phyloP scores from a whole-genome alignment of 495 filamentous ascomycete species.

The Chlorociboria aeruginascens region DNA sequence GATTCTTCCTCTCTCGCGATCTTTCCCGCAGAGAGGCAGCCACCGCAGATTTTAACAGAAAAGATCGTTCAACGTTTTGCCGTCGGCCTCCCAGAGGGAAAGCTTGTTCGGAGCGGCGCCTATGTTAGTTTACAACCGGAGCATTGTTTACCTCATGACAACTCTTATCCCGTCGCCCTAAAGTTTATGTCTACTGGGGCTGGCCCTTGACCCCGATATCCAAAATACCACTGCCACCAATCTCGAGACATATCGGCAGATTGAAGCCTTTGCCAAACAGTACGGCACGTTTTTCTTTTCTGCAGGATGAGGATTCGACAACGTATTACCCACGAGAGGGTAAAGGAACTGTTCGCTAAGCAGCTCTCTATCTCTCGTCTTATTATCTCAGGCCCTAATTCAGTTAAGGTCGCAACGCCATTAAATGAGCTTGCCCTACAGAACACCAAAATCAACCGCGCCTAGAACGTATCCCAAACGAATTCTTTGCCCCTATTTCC shows the following conservation, averaged over 20 bases:
- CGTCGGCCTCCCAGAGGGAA: constrained; percentile 56
- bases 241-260: constrained; percentile 71
- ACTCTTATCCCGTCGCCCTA: constrained; percentile 70
- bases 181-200: constrained; percentile 40
- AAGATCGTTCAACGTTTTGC: constrained; percentile 82
- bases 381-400: constrained; percentile 84
- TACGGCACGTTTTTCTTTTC: constrained; percentile 80
- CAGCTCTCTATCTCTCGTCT: constrained; percentile 78
- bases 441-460: constrained; percentile 64
- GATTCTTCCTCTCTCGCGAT: too few relatives aligned
- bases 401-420: constrained; percentile 77
- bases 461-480: too few relatives aligned
- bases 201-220: constrained; percentile 90
- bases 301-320: constrained; percentile 59
- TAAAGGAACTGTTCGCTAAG: constrained; percentile 62
- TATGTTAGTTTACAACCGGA: constrained; percentile 71
- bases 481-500: too few relatives aligned
- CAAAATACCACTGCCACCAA: constrained; percentile 79
- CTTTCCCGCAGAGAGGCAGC: not conserved
- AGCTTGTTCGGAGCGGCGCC: constrained; percentile 63
- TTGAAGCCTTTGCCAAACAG: constrained; percentile 73
- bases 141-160: constrained; percentile 86
- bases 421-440: constrained; percentile 59
- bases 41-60: constrained; percentile 75
- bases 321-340: constrained; percentile 53